phyloP scores from a whole-genome alignment of 2,329 filamentous ascomycete species.

The Pseudogymnoascus sp. region DNA sequence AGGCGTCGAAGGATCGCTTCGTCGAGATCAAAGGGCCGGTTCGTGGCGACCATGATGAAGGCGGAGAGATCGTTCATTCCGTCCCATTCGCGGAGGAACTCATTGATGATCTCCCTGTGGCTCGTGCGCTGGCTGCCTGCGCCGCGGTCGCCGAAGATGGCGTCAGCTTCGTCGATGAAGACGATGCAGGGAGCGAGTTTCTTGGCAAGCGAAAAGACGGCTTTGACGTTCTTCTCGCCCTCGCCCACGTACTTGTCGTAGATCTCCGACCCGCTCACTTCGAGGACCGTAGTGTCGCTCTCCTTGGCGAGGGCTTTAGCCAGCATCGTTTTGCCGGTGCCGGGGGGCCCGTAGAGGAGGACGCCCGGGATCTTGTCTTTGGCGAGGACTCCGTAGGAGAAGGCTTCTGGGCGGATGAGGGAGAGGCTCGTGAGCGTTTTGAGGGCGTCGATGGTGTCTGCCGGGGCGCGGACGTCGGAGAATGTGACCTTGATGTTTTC shows the following conservation, averaged over 20 bases:
- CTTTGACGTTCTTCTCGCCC: constrained; percentile 89
- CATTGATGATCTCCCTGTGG: constrained; percentile 87
- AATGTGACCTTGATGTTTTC: constrained; percentile 81
- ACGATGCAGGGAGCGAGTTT: constrained; percentile 88
- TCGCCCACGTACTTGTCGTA: constrained; percentile 97
- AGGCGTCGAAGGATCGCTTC: constrained; percentile 73
- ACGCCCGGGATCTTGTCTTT: constrained; percentile 86
- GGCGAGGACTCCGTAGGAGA: constrained; percentile 86
- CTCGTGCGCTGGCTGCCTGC: constrained; percentile 56
- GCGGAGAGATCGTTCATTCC: constrained; percentile 73
- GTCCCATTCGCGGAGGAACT: constrained; percentile 95
- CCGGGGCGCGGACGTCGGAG: constrained; percentile 71
- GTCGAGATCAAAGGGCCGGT: constrained; percentile 89
- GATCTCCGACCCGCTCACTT: constrained; percentile 82
- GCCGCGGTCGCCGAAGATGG: constrained; percentile 72
- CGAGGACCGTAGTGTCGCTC: constrained; percentile 64
- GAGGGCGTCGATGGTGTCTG: constrained; percentile 76
- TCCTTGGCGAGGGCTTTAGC: constrained; percentile 62
- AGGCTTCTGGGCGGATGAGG: constrained; percentile 82
- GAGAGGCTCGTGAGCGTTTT: constrained; percentile 84
- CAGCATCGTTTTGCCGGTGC: constrained; percentile 64
- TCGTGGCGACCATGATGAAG: constrained; percentile 97
- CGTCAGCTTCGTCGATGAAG: constrained; percentile 95
- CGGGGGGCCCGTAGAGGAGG: constrained; percentile 79
- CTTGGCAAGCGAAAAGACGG: constrained; percentile 82